Evolutionary conservation across 371 early-diverging fungal genomes (phyloP), one percentile per base, ranked within the genome.

Genomic region (Mucor velutinosus): DNA sequence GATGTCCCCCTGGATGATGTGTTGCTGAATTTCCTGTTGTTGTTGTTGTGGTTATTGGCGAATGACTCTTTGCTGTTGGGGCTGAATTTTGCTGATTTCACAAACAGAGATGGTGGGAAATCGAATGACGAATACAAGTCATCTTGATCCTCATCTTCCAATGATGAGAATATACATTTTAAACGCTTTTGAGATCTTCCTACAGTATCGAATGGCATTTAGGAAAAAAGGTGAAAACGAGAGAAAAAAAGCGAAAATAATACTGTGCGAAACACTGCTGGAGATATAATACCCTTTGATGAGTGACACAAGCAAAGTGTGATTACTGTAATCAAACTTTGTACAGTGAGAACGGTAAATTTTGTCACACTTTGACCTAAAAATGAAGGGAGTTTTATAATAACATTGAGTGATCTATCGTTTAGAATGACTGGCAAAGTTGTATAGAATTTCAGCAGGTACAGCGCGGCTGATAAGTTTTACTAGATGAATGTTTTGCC

Each of bases 161-260:
- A n/a, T 11, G 53, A 19, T 32, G 69, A 58, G 23, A 14, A 58
- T 53, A 60, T 23, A 27, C 47, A 25, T 56, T 65, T 39, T 47
- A 65, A 56, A 10, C 71, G 72, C 21, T 75, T 75, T n/a, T 65
- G 65, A 14, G 69, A 68, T 55, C 65, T 61, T 25, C 68, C 58
- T 35, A 72, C 60, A 27, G 75, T 75, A 45, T 65, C 75, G 60
- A 68, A 71, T 10, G 74, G 69, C 74, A 73, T 76, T 49, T 15
- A 19, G 47, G 32, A 39, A 32, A 32, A 33, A 47, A 56, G 39
- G 58, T 55, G 17, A 57, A 33, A 47, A 30, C 37, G 65, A 66
- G 66, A 60, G 19, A 56, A 45, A 45, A 27, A 32, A 58, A 59
- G 64, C 61, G 25, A 21, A 58, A 62, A 43, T 33, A 66, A 33